A percentile compares a stretch with the other conserved stretches of the same genome.
These are phyloP conservation scores for Venturia pyrina DNA, from an alignment of 2,329 filamentous ascomycete genomes.

Conservation along the genomic window DNA sequence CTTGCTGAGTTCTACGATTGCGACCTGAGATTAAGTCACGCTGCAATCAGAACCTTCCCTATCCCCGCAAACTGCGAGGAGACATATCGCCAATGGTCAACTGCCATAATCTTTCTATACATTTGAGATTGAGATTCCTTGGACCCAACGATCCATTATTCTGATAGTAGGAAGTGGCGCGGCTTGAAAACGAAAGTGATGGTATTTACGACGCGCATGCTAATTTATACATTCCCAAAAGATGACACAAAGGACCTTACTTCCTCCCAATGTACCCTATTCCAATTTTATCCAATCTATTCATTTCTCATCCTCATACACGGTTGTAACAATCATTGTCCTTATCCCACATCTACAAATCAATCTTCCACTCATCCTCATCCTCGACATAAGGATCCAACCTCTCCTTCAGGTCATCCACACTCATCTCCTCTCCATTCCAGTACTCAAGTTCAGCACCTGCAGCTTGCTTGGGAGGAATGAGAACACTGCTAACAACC, in stretches of 20 bases:
- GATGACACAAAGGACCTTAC: background rate
- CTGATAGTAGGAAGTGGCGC: background rate
- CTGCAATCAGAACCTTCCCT: no score
- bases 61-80: no score
- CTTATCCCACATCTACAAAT: background rate
- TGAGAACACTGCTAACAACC: constrained; percentile 59
- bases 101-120: no score
- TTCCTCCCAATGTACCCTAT: background rate
- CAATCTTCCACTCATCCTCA: constrained; percentile 1
- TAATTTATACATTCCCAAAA: background rate
- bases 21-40: no score
- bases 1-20: no score
- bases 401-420: constrained; percentile 48
- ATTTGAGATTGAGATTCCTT: no score
- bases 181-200: constrained; percentile 1
- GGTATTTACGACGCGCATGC: background rate
- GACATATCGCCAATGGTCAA: no score
- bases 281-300: background rate
- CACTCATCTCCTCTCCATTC: constrained; percentile 41
- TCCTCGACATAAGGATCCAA: constrained; percentile 12
- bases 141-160: no score
- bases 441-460: constrained; percentile 24
- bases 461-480: constrained; percentile 54
- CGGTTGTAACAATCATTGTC: background rate
- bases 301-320: background rate